Percentiles rank a stretch among this genome's conserved stretches.
Evolutionary conservation across 2,329 filamentous ascomycete genomes (phyloP).

Genomic region (Colletotrichum gloeosporioides): DNA sequence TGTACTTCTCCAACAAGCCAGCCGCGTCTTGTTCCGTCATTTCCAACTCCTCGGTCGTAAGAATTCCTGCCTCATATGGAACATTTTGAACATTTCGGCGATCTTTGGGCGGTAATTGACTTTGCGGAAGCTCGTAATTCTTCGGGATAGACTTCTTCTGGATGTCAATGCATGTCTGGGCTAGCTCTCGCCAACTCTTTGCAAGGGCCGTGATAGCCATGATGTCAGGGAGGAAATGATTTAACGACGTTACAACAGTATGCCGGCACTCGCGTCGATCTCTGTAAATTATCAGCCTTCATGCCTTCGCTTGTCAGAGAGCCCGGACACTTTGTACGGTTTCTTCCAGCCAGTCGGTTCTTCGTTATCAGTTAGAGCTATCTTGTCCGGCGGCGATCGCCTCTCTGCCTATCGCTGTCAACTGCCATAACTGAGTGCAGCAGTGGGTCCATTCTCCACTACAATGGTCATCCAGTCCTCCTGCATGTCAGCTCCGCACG

Average conservation of each 20-base stretch:
- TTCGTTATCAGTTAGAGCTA: not conserved
- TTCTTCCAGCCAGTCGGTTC: not conserved
- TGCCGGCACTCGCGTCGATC: not conserved
- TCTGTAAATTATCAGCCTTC: not conserved
- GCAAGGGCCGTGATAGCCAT: not conserved
- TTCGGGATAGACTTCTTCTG: conserved; percentile 53
- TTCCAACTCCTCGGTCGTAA: conserved; percentile 47
- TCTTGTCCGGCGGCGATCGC: not conserved
- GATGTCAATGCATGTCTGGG: not conserved
- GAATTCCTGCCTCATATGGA: conserved; percentile 62
- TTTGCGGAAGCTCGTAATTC: conserved; percentile 60
- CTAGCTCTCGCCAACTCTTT: not conserved
- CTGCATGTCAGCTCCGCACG: not conserved
- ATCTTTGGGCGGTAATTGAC: conserved; percentile 56
- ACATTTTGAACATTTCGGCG: conserved; percentile 62
- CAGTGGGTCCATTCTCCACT: not conserved
- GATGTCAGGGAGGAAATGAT: not conserved
- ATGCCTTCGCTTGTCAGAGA: not conserved
- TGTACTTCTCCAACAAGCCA: not conserved
- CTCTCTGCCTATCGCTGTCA: not conserved
- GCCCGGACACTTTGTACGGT: not conserved
- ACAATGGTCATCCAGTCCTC: not conserved
- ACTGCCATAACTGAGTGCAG: not conserved
- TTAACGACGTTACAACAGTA: not conserved
- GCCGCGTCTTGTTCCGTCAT: conserved; percentile 39